Conservation (phyloP, 2,329 filamentous ascomycete genomes). For the Gremmenia infestans region DNA sequence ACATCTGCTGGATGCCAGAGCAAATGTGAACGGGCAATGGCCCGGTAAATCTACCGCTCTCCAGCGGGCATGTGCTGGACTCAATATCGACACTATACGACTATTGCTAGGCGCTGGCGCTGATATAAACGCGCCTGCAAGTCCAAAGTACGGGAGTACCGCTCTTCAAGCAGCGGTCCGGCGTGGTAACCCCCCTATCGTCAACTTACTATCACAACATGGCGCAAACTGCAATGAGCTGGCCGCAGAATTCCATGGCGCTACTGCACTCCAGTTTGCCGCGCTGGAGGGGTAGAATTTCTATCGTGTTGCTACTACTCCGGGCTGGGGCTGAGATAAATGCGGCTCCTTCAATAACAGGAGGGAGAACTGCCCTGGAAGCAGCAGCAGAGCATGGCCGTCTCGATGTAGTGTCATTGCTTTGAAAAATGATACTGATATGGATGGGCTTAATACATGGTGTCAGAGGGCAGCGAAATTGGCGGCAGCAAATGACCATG, state of each 20-base stretch:
- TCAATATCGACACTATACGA: conserved; percentile 1
- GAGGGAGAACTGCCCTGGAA: conserved; percentile 11
- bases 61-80: background rate
- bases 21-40: conserved; percentile 4
- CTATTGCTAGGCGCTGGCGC: conserved; percentile 8
- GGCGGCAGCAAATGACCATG: conserved; percentile 6
- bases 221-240: conserved; percentile 12
- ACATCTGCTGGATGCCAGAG: too few species aligned
- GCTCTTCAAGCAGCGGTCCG: conserved; percentile 13
- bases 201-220: conserved; percentile 11
- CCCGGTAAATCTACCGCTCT: conserved; percentile 4
- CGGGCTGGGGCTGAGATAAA: conserved; percentile 8
- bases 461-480: conserved; percentile 13
- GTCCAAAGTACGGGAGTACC: conserved; percentile 4
- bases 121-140: conserved; percentile 10
- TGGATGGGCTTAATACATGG: conserved; percentile 1
- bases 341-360: conserved; percentile 3
- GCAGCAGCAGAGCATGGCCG: conserved; percentile 11
- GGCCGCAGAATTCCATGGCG: conserved; percentile 4
- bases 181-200: background rate
- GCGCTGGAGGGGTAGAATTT: background rate
- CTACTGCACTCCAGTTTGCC: conserved; percentile 11
- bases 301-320: background rate
- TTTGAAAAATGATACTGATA: conserved; percentile 8
- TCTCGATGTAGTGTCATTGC: conserved; percentile 17